phyloP scores from a whole-genome alignment of 2,329 filamentous ascomycete genomes.

The Sarocladiaceae sp. region DNA sequence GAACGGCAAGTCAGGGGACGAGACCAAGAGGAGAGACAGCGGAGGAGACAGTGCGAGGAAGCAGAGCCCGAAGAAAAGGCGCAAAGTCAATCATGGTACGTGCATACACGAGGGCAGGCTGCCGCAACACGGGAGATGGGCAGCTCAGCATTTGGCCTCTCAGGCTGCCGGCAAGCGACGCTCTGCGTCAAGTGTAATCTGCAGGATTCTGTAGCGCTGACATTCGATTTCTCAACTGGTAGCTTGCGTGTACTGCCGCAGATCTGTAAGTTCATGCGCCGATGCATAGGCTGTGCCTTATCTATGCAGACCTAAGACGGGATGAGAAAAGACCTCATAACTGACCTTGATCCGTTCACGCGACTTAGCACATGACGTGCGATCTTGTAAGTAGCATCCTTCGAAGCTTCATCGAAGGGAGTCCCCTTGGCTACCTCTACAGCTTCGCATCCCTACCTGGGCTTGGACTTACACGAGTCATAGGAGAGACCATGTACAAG shows the following conservation, averaged over 20 bases:
- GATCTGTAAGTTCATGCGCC: constrained; percentile 82
- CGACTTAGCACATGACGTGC: constrained; percentile 79
- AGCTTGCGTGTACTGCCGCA: constrained; percentile 85
- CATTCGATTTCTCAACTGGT: too few relatives aligned
- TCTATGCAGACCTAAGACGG: neutral
- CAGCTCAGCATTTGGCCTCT: too few relatives aligned
- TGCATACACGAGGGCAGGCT: constrained; percentile 4
- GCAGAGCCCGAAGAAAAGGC: constrained; percentile 72
- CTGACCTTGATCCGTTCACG: constrained; percentile 13
- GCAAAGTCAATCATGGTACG: constrained; percentile 86
- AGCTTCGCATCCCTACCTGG: constrained; percentile 15
- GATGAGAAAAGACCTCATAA: constrained; percentile 5
- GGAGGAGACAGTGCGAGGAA: constrained; percentile 14
- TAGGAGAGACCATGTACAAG: constrained; percentile 95
- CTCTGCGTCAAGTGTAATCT: too few relatives aligned
- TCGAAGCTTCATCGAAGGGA: too few relatives aligned
- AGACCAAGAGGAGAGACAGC: constrained; percentile 5
- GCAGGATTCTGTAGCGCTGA: too few relatives aligned
- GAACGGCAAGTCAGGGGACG: constrained; percentile 4
- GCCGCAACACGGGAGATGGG: too few relatives aligned
- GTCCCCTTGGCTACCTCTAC: too few relatives aligned
- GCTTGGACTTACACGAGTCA: constrained; percentile 22
- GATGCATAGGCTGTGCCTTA: neutral
- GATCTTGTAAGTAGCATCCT: constrained; percentile 84
- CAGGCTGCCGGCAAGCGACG: too few relatives aligned